A percentile compares a stretch with the other conserved stretches of the same genome.
phyloP scores from a whole-genome alignment of 257 asterid species.

The Rhazya stricta region DNA sequence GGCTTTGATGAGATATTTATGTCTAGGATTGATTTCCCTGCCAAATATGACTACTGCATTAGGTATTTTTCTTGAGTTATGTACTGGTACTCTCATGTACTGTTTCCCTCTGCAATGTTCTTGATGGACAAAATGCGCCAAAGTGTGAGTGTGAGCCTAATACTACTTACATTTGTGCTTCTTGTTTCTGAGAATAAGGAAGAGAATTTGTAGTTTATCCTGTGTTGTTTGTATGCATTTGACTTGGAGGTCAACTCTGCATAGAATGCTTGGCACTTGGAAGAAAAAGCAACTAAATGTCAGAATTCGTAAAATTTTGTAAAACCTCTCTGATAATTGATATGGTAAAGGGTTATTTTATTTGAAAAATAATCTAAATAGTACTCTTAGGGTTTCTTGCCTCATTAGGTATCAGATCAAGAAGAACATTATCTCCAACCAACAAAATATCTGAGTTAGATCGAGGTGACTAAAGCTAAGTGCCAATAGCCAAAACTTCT shows the following conservation, averaged over 20 bases:
- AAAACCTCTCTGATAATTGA: neutral
- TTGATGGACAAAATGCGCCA: conserved; percentile 1
- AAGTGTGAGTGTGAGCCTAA: neutral
- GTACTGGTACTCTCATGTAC: neutral
- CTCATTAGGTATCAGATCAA: neutral
- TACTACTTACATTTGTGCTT: neutral
- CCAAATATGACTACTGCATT: conserved; percentile 75
- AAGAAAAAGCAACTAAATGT: neutral
- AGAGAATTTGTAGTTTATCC: neutral
- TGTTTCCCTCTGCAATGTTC: neutral
- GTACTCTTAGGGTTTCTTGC: neutral
- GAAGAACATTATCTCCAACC: neutral
- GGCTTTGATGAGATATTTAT: conserved; percentile 85
- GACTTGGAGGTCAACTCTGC: neutral
- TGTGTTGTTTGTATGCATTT: neutral
- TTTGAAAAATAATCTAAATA: neutral
- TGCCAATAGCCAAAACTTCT: neutral
- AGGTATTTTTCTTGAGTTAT: conserved; percentile 37
- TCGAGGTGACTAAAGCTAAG: neutral
- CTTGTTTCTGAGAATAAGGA: neutral
- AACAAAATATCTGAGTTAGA: neutral
- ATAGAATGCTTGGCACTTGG: neutral
- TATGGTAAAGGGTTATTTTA: neutral
- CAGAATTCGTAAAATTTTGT: neutral
- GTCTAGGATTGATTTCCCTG: conserved; percentile 68